Evolutionary conservation across 2,329 filamentous ascomycete genomes (phyloP).

Genomic region (Rosellinia necatrix): DNA sequence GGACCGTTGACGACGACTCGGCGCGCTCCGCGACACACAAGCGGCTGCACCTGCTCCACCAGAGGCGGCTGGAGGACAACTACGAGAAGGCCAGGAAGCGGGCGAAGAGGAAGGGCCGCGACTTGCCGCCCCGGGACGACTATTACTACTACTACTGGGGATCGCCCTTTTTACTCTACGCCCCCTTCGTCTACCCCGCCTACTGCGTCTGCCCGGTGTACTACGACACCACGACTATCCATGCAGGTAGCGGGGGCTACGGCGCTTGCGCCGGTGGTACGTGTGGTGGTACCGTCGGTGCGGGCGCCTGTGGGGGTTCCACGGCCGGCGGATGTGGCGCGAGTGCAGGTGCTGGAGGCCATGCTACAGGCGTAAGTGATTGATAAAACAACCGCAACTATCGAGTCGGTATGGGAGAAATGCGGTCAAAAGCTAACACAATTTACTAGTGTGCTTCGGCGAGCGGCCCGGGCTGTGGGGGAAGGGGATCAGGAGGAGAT

Average conservation of each 20-base stretch:
- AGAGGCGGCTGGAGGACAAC: constrained; percentile 52
- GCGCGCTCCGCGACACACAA: constrained; percentile 38
- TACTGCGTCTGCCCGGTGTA: constrained; percentile 27
- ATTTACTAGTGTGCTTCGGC: constrained; percentile 27
- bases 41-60: constrained; percentile 44
- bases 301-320: constrained; percentile 46
- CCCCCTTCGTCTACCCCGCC: constrained; percentile 50
- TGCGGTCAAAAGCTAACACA: constrained; percentile 1
- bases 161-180: constrained; percentile 54
- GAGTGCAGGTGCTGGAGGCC: constrained; percentile 43
- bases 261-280: constrained; percentile 53
- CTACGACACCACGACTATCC: constrained; percentile 43
- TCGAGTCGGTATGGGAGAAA: not conserved
- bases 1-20: constrained; percentile 34
- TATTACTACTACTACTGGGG: constrained; percentile 60
- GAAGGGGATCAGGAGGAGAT: constrained; percentile 37
- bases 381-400: not conserved
- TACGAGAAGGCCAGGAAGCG: constrained; percentile 60
- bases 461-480: constrained; percentile 37
- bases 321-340: constrained; percentile 42
- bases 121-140: constrained; percentile 51
- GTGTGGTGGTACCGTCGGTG: constrained; percentile 48
- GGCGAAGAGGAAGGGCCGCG: constrained; percentile 54
- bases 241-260: constrained; percentile 42
- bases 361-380: constrained; percentile 25